Conservation (phyloP, 805 yeast species). For the Wickerhamomyces silvicola region DNA sequence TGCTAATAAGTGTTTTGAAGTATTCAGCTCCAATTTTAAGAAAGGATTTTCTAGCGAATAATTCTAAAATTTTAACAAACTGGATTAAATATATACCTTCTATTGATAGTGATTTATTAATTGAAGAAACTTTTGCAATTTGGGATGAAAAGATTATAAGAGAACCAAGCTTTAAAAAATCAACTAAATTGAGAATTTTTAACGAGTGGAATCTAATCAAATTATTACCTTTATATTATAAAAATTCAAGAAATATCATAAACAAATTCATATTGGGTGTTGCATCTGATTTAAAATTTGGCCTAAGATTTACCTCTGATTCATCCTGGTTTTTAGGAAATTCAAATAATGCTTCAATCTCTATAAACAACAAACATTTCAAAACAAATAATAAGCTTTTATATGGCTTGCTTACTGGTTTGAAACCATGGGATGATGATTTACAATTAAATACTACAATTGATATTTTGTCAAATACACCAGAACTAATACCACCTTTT, state of each 20-base stretch:
- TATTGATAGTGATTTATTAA: constrained; percentile 42
- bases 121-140: constrained; percentile 36
- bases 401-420: constrained; percentile 50
- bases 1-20: constrained; percentile 51
- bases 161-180: constrained; percentile 56
- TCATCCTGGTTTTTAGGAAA: constrained; percentile 42
- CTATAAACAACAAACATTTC: constrained; percentile 45
- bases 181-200: constrained; percentile 67
- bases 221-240: constrained; percentile 45
- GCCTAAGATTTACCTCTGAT: constrained; percentile 39
- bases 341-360: constrained; percentile 24
- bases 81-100: constrained; percentile 60
- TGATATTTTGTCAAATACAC: constrained; percentile 42
- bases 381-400: constrained; percentile 62
- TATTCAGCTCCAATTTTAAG: constrained; percentile 49
- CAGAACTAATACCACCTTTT: constrained; percentile 73
- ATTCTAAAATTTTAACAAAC: constrained; percentile 51
- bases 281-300: constrained; percentile 42
- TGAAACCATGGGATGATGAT: constrained; percentile 80
- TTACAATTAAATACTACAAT: constrained; percentile 51
- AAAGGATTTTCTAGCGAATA: constrained; percentile 53
- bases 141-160: constrained; percentile 45
- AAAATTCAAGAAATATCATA: constrained; percentile 31
- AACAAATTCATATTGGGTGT: constrained; percentile 43
- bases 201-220: constrained; percentile 69